Base-by-base conservation (phyloP, 2,329 filamentous ascomycete species). In the Albifimbria verrucaria region DNA sequence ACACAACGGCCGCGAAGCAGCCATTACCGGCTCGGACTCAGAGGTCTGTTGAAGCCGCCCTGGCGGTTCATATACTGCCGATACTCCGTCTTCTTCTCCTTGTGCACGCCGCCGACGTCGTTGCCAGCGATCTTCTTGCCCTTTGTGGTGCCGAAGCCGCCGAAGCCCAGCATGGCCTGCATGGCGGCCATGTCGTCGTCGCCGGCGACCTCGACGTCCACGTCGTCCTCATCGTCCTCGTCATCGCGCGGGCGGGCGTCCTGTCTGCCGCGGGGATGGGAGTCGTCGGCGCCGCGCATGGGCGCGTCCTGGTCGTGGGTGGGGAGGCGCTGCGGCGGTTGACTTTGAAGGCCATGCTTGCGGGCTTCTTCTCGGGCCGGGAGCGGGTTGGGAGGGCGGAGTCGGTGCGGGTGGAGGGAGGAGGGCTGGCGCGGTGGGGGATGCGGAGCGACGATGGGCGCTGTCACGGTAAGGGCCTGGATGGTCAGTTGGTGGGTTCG, bases 41-140 rank as follows among this genome's bases (percentile, higher is more conserved):
- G 73, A 45, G 89, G 89, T 62, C 89, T 74, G 68, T 93, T 94
- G 76, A 94, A 94, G 6, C 89, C 89, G 52, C 89, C 89, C 49
- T 85, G 78, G 52, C 89, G 82, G 66, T 94, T 94, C 85, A 99
- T 99, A 72, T 99, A 99, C 81, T 99, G 94, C 62, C 94, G 82
- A 67, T 97, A 97, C 77, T 95, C 84, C 15, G 87, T 89, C 83
- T 91, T 92, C 84, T 96, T 97, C 74, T 94, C 91, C 78, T 94
- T 97, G 60, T 87, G 79, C 50, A 97, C 85, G 0, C 79, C 90
- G 52, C 89, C 92, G 42, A 87, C 84, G 66, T 92, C 85, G 67
- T 99, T 99, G 2, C 94, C 94, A 0, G 83, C 80, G 1, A 99
- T 86, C 67, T 97, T 95, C 51, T 88, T 91, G 55, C 89, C 85